Evolutionary conservation across 768 basidiomycete genomes (phyloP).

Genomic region (Exsudoporus frostii): DNA sequence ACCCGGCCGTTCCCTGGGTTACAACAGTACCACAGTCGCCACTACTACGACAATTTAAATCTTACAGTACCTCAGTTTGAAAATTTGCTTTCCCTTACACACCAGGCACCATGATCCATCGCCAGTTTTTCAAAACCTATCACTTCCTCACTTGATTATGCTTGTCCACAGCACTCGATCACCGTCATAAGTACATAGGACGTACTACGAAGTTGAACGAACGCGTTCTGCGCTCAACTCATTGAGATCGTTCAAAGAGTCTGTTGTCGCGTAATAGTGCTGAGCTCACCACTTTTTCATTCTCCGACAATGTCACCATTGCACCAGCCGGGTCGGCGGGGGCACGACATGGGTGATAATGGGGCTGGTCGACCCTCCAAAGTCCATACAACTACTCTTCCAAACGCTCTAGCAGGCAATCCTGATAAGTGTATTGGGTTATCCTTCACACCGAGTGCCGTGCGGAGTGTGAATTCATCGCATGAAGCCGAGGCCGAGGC

Average conservation of each 20-base stretch:
- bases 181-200: background rate
- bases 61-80: background rate
- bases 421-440: background rate
- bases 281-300: background rate
- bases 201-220: background rate
- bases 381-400: background rate
- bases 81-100: background rate
- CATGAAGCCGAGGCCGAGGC: background rate
- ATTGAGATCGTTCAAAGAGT: background rate
- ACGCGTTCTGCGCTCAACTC: too few species aligned
- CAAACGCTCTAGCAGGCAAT: background rate
- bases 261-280: background rate
- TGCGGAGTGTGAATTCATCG: background rate
- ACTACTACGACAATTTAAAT: background rate
- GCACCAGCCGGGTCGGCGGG: background rate
- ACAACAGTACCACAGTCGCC: background rate
- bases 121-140: background rate
- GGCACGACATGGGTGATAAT: background rate
- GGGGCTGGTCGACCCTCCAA: background rate
- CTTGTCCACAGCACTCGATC: background rate
- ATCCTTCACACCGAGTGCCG: background rate
- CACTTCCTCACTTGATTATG: background rate
- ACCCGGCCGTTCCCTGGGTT: constrained; percentile 14
- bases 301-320: background rate
- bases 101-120: background rate